A percentile compares a stretch with the other conserved stretches of the same genome.
Evolutionary conservation across 495 filamentous ascomycete species (phyloP).

Genomic region (Annulohypoxylon stygium): DNA sequence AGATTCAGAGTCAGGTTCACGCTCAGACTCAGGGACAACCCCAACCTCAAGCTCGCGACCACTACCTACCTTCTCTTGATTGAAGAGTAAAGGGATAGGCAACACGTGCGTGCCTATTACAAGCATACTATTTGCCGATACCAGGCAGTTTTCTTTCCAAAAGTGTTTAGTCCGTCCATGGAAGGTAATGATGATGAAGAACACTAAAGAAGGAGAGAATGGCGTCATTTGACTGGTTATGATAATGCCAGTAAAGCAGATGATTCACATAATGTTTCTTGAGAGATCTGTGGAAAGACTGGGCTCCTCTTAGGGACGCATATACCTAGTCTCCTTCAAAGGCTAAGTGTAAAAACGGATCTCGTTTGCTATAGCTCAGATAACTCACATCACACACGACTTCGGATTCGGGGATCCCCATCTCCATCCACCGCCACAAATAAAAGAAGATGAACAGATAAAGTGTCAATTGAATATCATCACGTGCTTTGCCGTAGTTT

Average conservation of each 20-base stretch:
- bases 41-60: constrained; percentile 14
- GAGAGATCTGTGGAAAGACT: constrained; percentile 30
- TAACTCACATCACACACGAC: background rate
- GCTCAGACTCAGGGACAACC: background rate
- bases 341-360: constrained; percentile 27
- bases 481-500: constrained; percentile 6
- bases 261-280: constrained; percentile 26
- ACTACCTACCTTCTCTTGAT: constrained; percentile 48
- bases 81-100: constrained; percentile 16
- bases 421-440: background rate
- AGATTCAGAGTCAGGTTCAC: background rate
- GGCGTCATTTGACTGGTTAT: background rate
- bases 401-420: background rate
- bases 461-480: background rate
- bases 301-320: constrained; percentile 18
- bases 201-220: constrained; percentile 16
- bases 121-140: constrained; percentile 13
- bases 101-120: background rate
- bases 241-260: constrained; percentile 6
- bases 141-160: constrained; percentile 10
- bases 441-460: background rate
- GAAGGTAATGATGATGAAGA: constrained; percentile 13
- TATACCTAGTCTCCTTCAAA: constrained; percentile 24
- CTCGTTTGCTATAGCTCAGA: constrained; percentile 14
- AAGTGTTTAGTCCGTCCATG: constrained; percentile 10